phyloP scores from a whole-genome alignment of 2,329 filamentous ascomycete species.

The Trichoderma asperellum region DNA sequence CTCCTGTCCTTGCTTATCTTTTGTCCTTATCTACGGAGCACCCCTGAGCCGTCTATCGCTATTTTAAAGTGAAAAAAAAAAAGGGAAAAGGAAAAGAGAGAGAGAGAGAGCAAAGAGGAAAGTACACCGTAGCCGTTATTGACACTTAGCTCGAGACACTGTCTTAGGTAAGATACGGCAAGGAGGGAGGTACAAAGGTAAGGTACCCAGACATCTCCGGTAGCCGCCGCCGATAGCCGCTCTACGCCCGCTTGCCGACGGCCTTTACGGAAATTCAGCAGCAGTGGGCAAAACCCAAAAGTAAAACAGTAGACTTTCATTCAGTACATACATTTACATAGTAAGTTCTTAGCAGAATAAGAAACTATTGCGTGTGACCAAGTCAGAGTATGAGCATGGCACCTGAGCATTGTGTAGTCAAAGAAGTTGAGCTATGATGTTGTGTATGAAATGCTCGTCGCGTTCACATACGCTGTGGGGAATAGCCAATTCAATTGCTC shows the following conservation, averaged over 20 bases:
- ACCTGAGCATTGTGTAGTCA: not conserved
- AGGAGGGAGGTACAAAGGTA: not conserved
- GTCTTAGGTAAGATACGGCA: not conserved
- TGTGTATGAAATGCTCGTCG: too few species aligned
- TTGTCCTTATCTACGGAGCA: not conserved
- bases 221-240: constrained; percentile 15
- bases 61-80: not conserved
- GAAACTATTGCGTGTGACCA: not conserved
- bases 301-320: not conserved
- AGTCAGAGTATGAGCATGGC: not conserved
- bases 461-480: too few species aligned
- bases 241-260: not conserved
- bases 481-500: too few species aligned
- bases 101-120: not conserved
- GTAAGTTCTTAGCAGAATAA: not conserved
- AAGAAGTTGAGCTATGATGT: not conserved
- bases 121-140: not conserved
- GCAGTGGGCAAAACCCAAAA: not conserved
- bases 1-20: not conserved
- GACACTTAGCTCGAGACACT: not conserved
- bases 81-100: not conserved
- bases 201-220: not conserved
- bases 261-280: not conserved
- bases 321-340: not conserved
- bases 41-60: not conserved